phyloP scores from a whole-genome alignment of 1,284 basidiomycete species.

The Moesziomyces antarcticus region DNA sequence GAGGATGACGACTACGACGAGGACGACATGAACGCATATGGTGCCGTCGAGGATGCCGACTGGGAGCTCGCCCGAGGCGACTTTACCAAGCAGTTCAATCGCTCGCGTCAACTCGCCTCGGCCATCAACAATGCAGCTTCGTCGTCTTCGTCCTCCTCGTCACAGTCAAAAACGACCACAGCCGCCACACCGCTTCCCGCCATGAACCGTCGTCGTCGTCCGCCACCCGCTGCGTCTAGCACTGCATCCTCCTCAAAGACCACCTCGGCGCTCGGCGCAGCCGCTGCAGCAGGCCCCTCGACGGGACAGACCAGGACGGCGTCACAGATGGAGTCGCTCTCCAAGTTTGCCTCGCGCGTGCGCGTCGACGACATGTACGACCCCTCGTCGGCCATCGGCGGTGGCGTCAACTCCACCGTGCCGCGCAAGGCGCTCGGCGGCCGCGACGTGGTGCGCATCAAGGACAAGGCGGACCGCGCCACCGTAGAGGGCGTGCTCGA shows the following conservation, averaged over 20 bases:
- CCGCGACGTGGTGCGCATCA: slow-evolving; percentile 50
- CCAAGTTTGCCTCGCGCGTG: slow-evolving; percentile 58
- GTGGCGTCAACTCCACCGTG: slow-evolving; percentile 57
- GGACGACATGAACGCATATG: slow-evolving; percentile 34
- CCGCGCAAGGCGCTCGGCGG: slow-evolving; percentile 61
- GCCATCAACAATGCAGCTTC: slow-evolving; percentile 28
- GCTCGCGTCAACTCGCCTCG: slow-evolving; percentile 59
- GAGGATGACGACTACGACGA: slow-evolving; percentile 47
- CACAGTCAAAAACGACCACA: not conserved
- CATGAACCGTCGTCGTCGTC: slow-evolving; percentile 48
- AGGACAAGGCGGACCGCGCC: slow-evolving; percentile 66
- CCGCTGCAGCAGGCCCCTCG: slow-evolving; percentile 18
- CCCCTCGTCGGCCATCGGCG: slow-evolving; percentile 60
- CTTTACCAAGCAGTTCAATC: slow-evolving; percentile 67
- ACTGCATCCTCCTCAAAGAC: slow-evolving; percentile 2
- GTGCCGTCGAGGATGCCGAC: slow-evolving; percentile 64
- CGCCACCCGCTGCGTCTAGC: slow-evolving; percentile 4
- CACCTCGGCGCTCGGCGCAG: slow-evolving; percentile 4
- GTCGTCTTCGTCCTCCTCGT: slow-evolving; percentile 14
- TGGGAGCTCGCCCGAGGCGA: slow-evolving; percentile 66
- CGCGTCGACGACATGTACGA: slow-evolving; percentile 59
- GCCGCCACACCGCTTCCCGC: slow-evolving; percentile 40
- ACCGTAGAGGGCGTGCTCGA: slow-evolving; percentile 66
- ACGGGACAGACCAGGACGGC: slow-evolving; percentile 40
- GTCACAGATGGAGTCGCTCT: slow-evolving; percentile 60